phyloP scores from a whole-genome alignment of 139 green algal genomes.

The Coccomyxa sp. region DNA sequence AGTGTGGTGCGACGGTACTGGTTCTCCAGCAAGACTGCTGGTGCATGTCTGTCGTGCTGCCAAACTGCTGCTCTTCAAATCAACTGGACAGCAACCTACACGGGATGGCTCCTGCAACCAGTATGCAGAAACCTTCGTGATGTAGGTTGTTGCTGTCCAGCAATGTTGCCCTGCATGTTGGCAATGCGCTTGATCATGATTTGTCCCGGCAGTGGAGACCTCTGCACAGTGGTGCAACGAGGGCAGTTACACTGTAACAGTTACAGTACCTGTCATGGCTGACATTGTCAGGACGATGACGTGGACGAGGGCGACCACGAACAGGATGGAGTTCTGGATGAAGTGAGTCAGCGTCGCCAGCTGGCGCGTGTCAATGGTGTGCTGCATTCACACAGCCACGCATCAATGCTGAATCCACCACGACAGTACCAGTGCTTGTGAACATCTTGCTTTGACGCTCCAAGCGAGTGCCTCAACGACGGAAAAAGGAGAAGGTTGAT shows the following conservation, averaged over 20 bases:
- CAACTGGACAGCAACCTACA: no score
- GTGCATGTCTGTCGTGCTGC: no score
- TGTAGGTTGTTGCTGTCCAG: no score
- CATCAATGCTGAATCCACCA: background rate
- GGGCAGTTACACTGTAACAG: background rate
- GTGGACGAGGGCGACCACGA: background rate
- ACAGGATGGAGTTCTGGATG: background rate
- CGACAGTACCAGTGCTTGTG: background rate
- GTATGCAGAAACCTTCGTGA: background rate
- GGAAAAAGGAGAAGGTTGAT: no score
- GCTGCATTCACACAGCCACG: background rate
- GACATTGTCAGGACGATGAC: background rate
- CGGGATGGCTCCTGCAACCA: background rate
- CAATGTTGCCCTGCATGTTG: no score
- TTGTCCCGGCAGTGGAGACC: background rate
- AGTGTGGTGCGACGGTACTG: background rate
- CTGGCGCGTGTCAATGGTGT: background rate
- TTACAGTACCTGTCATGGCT: background rate
- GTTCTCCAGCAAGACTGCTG: background rate
- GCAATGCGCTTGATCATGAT: no score
- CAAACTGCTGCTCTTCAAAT: no score
- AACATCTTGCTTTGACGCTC: no score
- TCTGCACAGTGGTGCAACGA: no score
- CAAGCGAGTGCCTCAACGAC: no score
- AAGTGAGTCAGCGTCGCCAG: background rate